Percentiles rank a stretch among this genome's conserved stretches.
phyloP scores from a whole-genome alignment of 768 basidiomycete species.

The Pholiota molesta region DNA sequence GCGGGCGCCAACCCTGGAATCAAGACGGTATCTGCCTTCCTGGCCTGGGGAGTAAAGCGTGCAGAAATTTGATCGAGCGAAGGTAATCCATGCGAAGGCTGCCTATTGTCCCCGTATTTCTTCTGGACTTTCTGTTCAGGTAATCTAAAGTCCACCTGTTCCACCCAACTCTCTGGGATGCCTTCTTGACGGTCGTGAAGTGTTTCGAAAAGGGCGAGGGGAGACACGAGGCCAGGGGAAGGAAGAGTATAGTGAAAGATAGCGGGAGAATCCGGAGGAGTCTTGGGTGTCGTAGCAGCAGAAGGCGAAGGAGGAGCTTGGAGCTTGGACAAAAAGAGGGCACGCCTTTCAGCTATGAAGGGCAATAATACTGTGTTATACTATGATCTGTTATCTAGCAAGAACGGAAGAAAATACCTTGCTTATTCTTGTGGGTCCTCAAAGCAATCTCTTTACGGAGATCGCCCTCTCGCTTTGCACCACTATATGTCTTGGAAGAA shows the following conservation, averaged over 20 bases:
- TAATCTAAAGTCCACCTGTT: conserved; percentile 65
- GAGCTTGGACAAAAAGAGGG: conserved; percentile 75
- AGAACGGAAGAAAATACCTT: conserved; percentile 49
- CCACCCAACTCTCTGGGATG: conserved; percentile 55
- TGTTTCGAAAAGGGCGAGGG: conserved; percentile 59
- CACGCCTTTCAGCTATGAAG: conserved; percentile 68
- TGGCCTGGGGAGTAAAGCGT: conserved; percentile 47
- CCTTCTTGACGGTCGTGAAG: conserved; percentile 37
- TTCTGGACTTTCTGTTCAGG: conserved; percentile 28
- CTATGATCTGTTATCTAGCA: conserved; percentile 1
- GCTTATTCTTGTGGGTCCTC: conserved; percentile 73
- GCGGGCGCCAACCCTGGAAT: conserved; percentile 28
- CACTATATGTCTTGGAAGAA: conserved; percentile 51
- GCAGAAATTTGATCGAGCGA: conserved; percentile 81
- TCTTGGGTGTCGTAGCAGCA: conserved; percentile 60
- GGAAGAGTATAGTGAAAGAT: conserved; percentile 72
- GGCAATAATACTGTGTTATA: conserved; percentile 6
- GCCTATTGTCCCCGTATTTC: background rate
- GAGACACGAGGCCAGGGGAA: conserved; percentile 67
- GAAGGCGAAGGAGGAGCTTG: conserved; percentile 66
- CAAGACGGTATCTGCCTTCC: conserved; percentile 29
- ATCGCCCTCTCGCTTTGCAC: conserved; percentile 51
- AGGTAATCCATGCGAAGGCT: conserved; percentile 39
- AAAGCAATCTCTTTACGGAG: conserved; percentile 76
- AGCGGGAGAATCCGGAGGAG: conserved; percentile 69